Conservation (phyloP, 2,329 filamentous ascomycete genomes). For the Penicillium sp. region DNA sequence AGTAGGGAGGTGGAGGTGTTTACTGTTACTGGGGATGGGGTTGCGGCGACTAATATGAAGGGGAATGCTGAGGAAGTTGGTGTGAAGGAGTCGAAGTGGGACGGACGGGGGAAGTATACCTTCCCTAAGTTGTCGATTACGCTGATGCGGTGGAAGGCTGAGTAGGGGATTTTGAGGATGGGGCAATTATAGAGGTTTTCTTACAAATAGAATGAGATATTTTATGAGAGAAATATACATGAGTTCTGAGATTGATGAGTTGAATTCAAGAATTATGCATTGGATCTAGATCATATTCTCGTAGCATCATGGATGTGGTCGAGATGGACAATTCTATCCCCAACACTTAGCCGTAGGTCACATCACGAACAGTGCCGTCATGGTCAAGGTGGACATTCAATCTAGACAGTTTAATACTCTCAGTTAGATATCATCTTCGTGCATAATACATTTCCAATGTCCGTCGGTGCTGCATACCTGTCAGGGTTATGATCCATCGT, state of each 20-base stretch:
- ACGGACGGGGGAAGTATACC: constrained; percentile 64
- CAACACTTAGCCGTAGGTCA: constrained; percentile 48
- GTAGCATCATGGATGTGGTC: constrained; percentile 2
- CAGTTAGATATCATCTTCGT: background rate
- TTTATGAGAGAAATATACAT: background rate
- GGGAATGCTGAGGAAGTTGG: constrained; percentile 65
- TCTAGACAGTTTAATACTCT: constrained; percentile 29
- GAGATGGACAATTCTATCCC: background rate
- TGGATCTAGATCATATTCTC: background rate
- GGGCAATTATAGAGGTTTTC: background rate
- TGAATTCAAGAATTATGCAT: background rate
- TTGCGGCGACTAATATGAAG: constrained; percentile 67
- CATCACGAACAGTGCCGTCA: constrained; percentile 52
- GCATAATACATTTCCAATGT: background rate
- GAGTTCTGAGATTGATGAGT: background rate
- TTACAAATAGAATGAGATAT: constrained; percentile 1
- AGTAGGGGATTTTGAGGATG: constrained; percentile 12
- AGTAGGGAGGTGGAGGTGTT: constrained; percentile 63
- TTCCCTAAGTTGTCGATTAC: constrained; percentile 76
- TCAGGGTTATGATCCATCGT: constrained; percentile 52
- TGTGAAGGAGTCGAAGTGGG: constrained; percentile 67
- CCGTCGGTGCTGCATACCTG: constrained; percentile 37
- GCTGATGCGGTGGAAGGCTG: constrained; percentile 63
- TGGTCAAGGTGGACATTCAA: constrained; percentile 54
- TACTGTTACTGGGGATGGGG: constrained; percentile 64